phyloP scores from a whole-genome alignment of 2,329 filamentous ascomycete genomes.

The Epichloe scottii region DNA sequence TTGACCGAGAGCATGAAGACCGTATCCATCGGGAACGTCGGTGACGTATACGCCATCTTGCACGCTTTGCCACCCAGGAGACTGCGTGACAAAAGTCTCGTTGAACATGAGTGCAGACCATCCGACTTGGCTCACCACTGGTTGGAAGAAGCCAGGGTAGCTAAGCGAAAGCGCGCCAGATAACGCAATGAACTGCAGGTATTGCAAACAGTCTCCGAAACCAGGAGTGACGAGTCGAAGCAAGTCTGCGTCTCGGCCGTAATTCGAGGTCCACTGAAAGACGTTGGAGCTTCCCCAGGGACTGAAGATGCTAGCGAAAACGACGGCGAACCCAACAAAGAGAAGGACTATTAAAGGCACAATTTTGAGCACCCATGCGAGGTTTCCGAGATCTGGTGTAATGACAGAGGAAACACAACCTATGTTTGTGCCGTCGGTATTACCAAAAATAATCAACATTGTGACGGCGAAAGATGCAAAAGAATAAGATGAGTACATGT shows the following conservation, averaged over 20 bases:
- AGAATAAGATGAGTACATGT: constrained; percentile 71
- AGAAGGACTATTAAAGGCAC: constrained; percentile 68
- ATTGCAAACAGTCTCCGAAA: constrained; percentile 92
- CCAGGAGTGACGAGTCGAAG: constrained; percentile 87
- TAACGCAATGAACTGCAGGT: constrained; percentile 84
- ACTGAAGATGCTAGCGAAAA: constrained; percentile 75
- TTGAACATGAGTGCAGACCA: constrained; percentile 95
- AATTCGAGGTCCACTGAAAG: constrained; percentile 97
- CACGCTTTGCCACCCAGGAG: constrained; percentile 51
- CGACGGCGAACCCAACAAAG: constrained; percentile 68
- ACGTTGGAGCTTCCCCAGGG: constrained; percentile 87
- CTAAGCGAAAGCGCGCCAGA: constrained; percentile 77
- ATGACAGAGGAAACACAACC: constrained; percentile 73
- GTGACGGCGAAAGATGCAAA: constrained; percentile 72
- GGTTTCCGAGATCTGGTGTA: constrained; percentile 66
- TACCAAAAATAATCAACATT: constrained; percentile 64
- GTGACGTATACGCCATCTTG: constrained; percentile 79
- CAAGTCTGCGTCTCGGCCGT: constrained; percentile 84
- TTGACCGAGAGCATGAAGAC: constrained; percentile 67
- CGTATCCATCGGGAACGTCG: constrained; percentile 70
- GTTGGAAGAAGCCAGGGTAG: constrained; percentile 92
- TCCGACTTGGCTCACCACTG: constrained; percentile 70
- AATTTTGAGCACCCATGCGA: constrained; percentile 60
- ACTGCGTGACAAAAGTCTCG: constrained; percentile 66
- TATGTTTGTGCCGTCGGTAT: constrained; percentile 47